Evolutionary conservation across 2,329 filamentous ascomycete genomes (phyloP).

Genomic region (Curvularia hawaiiensis): DNA sequence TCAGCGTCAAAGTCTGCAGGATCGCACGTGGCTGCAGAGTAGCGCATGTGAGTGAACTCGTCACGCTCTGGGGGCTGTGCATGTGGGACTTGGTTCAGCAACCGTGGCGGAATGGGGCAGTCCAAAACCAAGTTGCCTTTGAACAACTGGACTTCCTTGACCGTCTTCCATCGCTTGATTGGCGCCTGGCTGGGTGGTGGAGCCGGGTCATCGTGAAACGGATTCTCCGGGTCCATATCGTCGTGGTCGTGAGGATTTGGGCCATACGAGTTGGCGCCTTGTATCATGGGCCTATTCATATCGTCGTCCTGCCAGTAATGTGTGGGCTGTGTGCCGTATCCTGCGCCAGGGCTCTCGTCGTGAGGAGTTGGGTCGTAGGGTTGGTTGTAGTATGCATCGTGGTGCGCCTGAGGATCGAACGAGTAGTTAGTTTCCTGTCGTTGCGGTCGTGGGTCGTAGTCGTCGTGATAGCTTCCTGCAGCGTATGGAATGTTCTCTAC

Average conservation of each 20-base stretch:
- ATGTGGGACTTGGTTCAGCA: conserved; percentile 87
- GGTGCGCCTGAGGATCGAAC: conserved; percentile 81
- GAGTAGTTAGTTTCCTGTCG: conserved; percentile 68
- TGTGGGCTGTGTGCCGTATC: conserved; percentile 55
- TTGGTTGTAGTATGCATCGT: conserved; percentile 84
- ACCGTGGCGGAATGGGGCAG: conserved; percentile 87
- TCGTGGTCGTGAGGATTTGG: conserved; percentile 61
- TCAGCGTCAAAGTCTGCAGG: conserved; percentile 85
- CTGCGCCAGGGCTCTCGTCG: conserved; percentile 61
- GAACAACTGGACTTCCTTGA: conserved; percentile 97
- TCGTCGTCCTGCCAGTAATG: conserved; percentile 71
- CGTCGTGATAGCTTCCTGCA: conserved; percentile 64
- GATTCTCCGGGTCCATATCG: conserved; percentile 46
- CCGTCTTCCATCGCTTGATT: conserved; percentile 94
- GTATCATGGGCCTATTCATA: conserved; percentile 77
- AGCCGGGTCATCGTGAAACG: conserved; percentile 49
- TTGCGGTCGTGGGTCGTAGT: conserved; percentile 55
- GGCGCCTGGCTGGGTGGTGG: conserved; percentile 62
- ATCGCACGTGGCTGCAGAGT: conserved; percentile 93
- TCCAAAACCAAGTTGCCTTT: conserved; percentile 96
- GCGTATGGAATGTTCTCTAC: conserved; percentile 72
- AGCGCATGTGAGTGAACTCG: conserved; percentile 89
- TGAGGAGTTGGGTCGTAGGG: conserved; percentile 75
- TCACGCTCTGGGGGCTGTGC: conserved; percentile 78
- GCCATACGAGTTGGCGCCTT: conserved; percentile 65